Evolutionary conservation across 2,329 filamentous ascomycete species (phyloP).

Genomic region (Sporothrix pallida): DNA sequence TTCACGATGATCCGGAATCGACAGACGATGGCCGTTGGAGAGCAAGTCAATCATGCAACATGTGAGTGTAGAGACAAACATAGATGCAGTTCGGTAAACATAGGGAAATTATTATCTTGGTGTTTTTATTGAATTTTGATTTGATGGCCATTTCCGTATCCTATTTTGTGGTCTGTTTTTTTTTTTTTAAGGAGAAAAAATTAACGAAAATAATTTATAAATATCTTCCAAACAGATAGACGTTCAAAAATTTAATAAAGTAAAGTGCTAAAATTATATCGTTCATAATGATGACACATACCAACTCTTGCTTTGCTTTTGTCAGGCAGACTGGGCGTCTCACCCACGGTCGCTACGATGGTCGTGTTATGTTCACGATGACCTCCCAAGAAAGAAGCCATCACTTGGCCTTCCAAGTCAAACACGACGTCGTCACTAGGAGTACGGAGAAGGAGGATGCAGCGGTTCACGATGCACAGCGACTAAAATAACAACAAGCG

Average conservation of each 20-base stretch:
- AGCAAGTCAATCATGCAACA: not conserved
- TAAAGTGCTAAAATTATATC: no score
- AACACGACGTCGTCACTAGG: not conserved
- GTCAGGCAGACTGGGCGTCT: no score
- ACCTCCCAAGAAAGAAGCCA: no score
- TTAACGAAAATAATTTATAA: no score
- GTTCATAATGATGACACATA: not conserved
- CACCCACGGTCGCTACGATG: no score
- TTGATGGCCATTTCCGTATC: not conserved
- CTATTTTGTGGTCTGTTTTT: not conserved
- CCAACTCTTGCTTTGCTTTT: no score
- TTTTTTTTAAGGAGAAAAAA: not conserved
- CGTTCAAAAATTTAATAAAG: no score
- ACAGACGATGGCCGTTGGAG: conserved; percentile 1
- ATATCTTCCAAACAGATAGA: no score
- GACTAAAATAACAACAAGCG: not conserved
- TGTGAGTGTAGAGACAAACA: not conserved
- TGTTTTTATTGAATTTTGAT: not conserved
- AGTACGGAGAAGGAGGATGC: not conserved
- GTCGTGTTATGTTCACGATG: no score
- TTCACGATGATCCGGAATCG: conserved; percentile 11
- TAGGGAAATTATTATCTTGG: not conserved
- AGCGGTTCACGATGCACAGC: not conserved
- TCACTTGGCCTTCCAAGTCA: not conserved
- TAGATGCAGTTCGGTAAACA: not conserved